Percentiles rank a stretch among this genome's conserved stretches.
Conservation (phyloP, 2,329 filamentous ascomycete species). For the Claviceps sp. region DNA sequence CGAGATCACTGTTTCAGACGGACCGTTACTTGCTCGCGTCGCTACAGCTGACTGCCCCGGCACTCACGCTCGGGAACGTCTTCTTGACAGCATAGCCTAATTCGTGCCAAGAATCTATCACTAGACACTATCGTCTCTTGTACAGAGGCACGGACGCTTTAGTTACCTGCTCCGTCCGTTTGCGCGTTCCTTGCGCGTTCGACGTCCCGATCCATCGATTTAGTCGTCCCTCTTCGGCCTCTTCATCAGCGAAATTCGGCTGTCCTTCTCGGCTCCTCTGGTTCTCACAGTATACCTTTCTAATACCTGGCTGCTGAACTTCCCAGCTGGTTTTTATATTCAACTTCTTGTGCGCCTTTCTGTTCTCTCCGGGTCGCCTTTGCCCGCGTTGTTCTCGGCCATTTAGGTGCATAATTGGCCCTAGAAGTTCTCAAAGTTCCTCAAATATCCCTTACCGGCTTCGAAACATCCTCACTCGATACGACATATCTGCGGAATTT, state of each 20-base stretch:
- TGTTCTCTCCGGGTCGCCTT: background rate
- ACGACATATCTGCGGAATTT: background rate
- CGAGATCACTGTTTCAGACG: slow-evolving; percentile 1
- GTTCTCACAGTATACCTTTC: slow-evolving; percentile 17
- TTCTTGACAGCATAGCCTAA: background rate
- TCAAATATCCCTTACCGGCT: background rate
- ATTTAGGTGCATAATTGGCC: background rate
- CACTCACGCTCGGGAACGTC: background rate
- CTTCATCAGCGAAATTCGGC: background rate
- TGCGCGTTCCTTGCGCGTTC: background rate
- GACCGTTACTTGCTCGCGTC: slow-evolving; percentile 1
- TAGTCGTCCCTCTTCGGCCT: background rate
- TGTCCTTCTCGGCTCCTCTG: slow-evolving; percentile 1
- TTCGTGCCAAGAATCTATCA: background rate
- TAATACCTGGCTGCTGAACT: slow-evolving; percentile 21
- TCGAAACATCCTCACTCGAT: background rate
- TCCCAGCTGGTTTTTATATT: slow-evolving; percentile 4
- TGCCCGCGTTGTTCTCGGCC: background rate
- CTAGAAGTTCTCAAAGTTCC: background rate
- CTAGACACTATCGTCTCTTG: background rate
- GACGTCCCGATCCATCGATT: background rate
- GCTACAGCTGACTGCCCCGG: background rate
- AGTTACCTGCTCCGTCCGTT: background rate
- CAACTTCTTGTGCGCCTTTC: slow-evolving; percentile 3
- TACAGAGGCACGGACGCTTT: background rate